A percentile compares a stretch with the other conserved stretches of the same genome.
Evolutionary conservation across 306 rosid genomes (phyloP).

Genomic region (Pterocarpus santalinus): DNA sequence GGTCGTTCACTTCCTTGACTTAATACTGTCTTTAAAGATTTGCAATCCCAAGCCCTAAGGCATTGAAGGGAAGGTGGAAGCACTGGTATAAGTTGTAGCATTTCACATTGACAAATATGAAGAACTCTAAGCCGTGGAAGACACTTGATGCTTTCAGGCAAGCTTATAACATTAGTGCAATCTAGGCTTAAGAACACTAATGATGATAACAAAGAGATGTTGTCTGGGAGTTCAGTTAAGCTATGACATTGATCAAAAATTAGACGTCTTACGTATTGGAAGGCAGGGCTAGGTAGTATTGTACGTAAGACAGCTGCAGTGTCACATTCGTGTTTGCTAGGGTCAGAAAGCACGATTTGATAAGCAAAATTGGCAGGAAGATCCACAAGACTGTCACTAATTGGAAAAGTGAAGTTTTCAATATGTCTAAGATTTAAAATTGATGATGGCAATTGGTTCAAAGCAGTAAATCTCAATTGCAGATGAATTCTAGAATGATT

Average conservation of each 20-base stretch:
- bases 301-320: background rate
- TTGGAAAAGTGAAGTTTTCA: fast-evolving
- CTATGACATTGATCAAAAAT: fast-evolving
- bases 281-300: background rate
- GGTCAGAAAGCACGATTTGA: background rate
- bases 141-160: slow-evolving; percentile 30
- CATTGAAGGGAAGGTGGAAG: slow-evolving; percentile 12
- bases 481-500: background rate
- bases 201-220: slow-evolving; percentile 25
- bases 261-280: background rate
- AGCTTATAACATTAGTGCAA: background rate
- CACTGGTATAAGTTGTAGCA: slow-evolving; percentile 24
- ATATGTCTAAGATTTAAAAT: background rate
- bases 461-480: background rate
- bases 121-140: background rate
- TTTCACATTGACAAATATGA: background rate
- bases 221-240: slow-evolving; percentile 31
- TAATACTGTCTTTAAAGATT: background rate
- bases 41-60: background rate
- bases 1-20: background rate
- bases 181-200: background rate
- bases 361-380: slow-evolving; percentile 10
- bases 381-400: background rate
- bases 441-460: slow-evolving; percentile 23
- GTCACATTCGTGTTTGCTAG: background rate